These are phyloP conservation scores for Tephrocybe rancida DNA, from an alignment of 768 basidiomycete species.

Conservation along the genomic window DNA sequence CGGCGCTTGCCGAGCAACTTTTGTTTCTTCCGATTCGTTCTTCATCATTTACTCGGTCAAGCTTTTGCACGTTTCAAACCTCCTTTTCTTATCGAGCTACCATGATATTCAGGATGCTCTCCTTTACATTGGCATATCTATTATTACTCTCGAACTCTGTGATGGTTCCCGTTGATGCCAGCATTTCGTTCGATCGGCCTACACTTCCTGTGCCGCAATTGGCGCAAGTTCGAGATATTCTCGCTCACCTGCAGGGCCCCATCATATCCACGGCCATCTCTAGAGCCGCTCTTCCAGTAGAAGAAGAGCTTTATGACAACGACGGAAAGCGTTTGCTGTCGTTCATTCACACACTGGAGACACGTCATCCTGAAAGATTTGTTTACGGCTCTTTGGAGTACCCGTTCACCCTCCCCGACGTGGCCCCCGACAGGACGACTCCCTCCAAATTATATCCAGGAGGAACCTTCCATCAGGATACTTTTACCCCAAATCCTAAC, in stretches of 20 bases:
- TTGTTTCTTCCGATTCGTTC: no score
- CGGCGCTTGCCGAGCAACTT: no score
- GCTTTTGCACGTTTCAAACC: no score
- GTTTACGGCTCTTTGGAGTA: constrained; percentile 16
- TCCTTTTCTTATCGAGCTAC: no score
- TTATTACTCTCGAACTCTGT: background rate
- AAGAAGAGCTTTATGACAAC: constrained; percentile 7
- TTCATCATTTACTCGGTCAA: no score
- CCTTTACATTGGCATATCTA: background rate
- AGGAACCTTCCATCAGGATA: constrained; percentile 17
- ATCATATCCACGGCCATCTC: constrained; percentile 11
- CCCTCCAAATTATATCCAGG: constrained; percentile 1
- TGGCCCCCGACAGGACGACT: constrained; percentile 8
- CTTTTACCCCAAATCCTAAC: constrained; percentile 8
- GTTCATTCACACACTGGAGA: constrained; percentile 9
- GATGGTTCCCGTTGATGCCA: background rate
- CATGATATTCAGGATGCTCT: no score
- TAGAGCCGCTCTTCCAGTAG: constrained; percentile 3
- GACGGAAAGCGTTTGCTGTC: background rate
- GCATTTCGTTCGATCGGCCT: background rate
- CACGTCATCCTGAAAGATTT: constrained; percentile 2
- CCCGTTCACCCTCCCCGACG: constrained; percentile 13
- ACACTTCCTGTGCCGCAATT: constrained; percentile 5
- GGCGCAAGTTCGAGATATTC: constrained; percentile 12
- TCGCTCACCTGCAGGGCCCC: constrained; percentile 15